A percentile compares a stretch with the other conserved stretches of the same genome.
phyloP scores from a whole-genome alignment of 352 stramenopile genomes.

The Phytophthora idaei region DNA sequence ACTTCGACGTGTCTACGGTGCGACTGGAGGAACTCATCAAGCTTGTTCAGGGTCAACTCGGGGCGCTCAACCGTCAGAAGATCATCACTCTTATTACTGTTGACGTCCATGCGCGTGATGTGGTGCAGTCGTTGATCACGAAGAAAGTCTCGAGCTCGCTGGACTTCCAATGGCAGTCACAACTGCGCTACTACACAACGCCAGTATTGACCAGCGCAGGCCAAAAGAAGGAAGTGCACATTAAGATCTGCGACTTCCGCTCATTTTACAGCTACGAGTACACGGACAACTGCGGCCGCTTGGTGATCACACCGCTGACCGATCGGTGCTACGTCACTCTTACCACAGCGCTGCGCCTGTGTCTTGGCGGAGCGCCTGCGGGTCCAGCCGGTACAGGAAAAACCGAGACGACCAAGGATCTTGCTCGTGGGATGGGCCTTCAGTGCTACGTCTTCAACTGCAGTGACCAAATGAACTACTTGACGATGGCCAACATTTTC shows the following conservation, averaged over 20 bases:
- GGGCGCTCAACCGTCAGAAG: constrained; percentile 83
- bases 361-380: constrained; percentile 76
- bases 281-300: constrained; percentile 92
- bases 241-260: constrained; percentile 92
- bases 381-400: constrained; percentile 87
- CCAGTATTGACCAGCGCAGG: constrained; percentile 47
- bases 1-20: constrained; percentile 91
- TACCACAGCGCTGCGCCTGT: constrained; percentile 80
- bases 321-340: constrained; percentile 88
- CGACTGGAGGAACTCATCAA: constrained; percentile 94
- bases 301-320: constrained; percentile 86
- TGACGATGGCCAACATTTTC: constrained; percentile 97
- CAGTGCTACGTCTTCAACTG: constrained; percentile 91
- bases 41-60: constrained; percentile 89
- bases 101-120: constrained; percentile 95
- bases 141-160: constrained; percentile 93
- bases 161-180: constrained; percentile 96
- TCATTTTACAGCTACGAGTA: constrained; percentile 97
- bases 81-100: constrained; percentile 98
- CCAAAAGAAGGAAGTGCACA: constrained; percentile 76
- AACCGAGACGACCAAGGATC: constrained; percentile 87
- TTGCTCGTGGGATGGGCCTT: constrained; percentile 75
- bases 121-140: constrained; percentile 91
- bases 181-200: constrained; percentile 93
- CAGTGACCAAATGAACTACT: constrained; percentile 94